phyloP scores from a whole-genome alignment of 148 eudicot genomes.

The Polygonum aviculare region DNA sequence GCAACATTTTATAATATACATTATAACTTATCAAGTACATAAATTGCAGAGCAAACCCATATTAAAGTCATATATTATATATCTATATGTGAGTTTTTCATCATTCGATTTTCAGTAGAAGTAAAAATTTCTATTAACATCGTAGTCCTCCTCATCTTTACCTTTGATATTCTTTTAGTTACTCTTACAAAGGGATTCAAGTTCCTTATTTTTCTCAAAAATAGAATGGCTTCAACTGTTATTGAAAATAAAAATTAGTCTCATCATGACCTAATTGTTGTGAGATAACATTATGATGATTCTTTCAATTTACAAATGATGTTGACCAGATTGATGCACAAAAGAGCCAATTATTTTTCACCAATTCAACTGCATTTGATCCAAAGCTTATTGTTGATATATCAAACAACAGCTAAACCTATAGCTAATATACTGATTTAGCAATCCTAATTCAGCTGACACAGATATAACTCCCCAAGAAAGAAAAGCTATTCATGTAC shows the following conservation, averaged over 20 bases:
- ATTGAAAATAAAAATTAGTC: too few relatives aligned
- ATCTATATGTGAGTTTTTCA: neutral
- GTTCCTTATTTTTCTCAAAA: neutral
- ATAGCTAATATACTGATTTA: neutral
- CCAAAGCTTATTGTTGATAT: neutral
- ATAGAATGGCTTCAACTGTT: too few relatives aligned
- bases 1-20: neutral
- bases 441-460: neutral
- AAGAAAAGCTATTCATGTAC: neutral
- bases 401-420: neutral
- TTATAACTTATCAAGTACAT: neutral
- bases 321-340: too few relatives aligned
- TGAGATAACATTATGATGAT: too few relatives aligned
- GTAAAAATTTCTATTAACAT: neutral
- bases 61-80: neutral
- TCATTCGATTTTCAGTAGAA: neutral
- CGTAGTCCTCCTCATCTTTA: neutral
- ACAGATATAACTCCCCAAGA: neutral
- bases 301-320: too few relatives aligned
- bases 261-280: neutral
- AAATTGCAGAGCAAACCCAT: neutral
- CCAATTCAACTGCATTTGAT: neutral
- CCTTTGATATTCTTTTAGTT: neutral
- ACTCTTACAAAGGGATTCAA: neutral
- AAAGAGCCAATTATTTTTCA: neutral